Base-by-base conservation (phyloP, 768 basidiomycete species). In the Hirschioporus abietinus region DNA sequence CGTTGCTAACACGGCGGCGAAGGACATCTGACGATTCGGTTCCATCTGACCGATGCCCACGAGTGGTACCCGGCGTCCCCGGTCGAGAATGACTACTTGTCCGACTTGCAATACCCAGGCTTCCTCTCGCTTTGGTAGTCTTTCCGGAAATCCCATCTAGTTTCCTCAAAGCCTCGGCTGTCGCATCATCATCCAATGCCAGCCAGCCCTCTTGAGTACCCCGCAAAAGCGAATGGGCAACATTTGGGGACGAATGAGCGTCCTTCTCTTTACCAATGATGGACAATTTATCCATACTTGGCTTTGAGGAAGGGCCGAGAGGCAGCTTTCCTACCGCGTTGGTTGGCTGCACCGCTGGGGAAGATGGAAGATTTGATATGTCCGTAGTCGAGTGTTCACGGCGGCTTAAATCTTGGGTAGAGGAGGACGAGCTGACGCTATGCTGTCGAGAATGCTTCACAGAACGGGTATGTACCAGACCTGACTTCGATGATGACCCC, bases 191-290 rank as follows among this genome's bases (percentile, higher is more conserved):
- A 71, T 93, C 90, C 71, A 95, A 82, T 68, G 86, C 91, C 18
- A 89, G 89, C 92, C 92, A 95, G 27, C 93, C 93, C 75, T 93
- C 90, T 74, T 95, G 93, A 7, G 91, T 93, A 12, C 93, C 93
- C 70, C 92, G 86, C 26, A 95, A 83, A 65, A 94, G 79, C 1
- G 92, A 93, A 73, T 95, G 93, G 0, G 91, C 93, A 60, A 95
- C 91, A 73, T 84, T 90, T 6, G 89, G 80, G 42, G 88, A 78
- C 70, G 85, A 81, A 42, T 74, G 60, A 15, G 26, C 62, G 25
- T 60, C 61, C 27, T 23, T 68, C 26, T 65, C 64, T 24, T 72
- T 70, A 12, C 42, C 42, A 20, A 52, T 12, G 12, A 52, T 20
- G 3, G 42, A 52, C 12, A 52, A 10, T 20, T 52, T 52, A 15